Conservation (phyloP, 2,329 filamentous ascomycete species). For the Scedosporium minutisporum region DNA sequence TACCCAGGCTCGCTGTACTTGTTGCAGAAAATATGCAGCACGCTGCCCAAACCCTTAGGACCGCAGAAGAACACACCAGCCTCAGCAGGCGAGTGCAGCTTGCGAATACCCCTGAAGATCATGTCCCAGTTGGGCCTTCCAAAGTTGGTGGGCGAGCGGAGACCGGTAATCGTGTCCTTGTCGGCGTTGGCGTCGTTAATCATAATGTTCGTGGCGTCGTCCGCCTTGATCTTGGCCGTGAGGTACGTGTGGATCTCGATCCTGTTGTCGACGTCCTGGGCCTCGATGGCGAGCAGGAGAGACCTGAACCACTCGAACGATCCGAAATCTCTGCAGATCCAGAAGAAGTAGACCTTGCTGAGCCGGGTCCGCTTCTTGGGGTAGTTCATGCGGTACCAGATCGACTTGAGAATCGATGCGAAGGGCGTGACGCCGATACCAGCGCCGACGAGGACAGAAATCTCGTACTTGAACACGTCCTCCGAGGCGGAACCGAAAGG, state of each 20-base stretch:
- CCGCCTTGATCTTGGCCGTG: slow-evolving; percentile 75
- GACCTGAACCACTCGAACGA: slow-evolving; percentile 88
- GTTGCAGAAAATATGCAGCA: slow-evolving; percentile 75
- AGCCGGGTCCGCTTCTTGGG: slow-evolving; percentile 69
- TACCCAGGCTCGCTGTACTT: slow-evolving; percentile 77
- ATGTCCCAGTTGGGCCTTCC: slow-evolving; percentile 84
- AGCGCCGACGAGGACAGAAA: slow-evolving; percentile 68
- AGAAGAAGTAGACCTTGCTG: slow-evolving; percentile 86
- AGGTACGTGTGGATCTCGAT: slow-evolving; percentile 89
- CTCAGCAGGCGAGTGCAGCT: slow-evolving; percentile 64
- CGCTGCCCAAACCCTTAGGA: slow-evolving; percentile 67
- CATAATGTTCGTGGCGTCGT: slow-evolving; percentile 86
- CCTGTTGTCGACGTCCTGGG: slow-evolving; percentile 71
- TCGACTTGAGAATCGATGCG: slow-evolving; percentile 78
- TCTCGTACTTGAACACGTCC: slow-evolving; percentile 83
- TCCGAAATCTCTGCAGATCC: slow-evolving; percentile 81
- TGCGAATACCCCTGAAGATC: slow-evolving; percentile 75
- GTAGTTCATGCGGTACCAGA: slow-evolving; percentile 91
- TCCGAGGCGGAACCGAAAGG: slow-evolving; percentile 81
- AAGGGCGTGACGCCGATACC: slow-evolving; percentile 83
- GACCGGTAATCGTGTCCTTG: slow-evolving; percentile 74
- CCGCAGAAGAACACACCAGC: slow-evolving; percentile 80
- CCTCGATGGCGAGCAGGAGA: slow-evolving; percentile 73
- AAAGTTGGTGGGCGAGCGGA: slow-evolving; percentile 75
- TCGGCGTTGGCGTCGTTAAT: slow-evolving; percentile 82